Conservation (phyloP, 139 green algal genomes). For the Chlorella sp. region DNA sequence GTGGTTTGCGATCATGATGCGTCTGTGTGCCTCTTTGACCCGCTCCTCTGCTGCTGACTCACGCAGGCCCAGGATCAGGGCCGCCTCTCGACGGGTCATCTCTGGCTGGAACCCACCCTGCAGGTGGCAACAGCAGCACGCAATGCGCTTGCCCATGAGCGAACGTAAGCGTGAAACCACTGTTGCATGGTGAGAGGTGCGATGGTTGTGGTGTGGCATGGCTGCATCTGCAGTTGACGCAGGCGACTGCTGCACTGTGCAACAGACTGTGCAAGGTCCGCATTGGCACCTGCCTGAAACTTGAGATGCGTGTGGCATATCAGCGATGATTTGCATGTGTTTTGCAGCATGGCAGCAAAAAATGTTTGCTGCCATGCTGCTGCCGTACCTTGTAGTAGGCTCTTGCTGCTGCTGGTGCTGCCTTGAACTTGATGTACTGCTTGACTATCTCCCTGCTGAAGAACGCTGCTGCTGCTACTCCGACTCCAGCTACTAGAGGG, state of each 20-base stretch:
- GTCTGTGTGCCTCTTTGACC: slow-evolving; percentile 90
- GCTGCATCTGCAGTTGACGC: background rate
- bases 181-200: too few relatives aligned
- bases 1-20: slow-evolving; percentile 98
- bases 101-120: slow-evolving; percentile 86
- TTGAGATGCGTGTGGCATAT: background rate
- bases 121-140: too few relatives aligned
- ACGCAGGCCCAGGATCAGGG: slow-evolving; percentile 86
- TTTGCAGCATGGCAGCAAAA: too few relatives aligned
- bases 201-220: background rate
- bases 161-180: too few relatives aligned
- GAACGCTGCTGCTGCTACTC: slow-evolving; percentile 80
- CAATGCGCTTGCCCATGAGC: too few relatives aligned
- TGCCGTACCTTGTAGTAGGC: slow-evolving; percentile 86
- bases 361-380: too few relatives aligned
- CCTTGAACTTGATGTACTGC: slow-evolving; percentile 55
- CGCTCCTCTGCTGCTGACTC: slow-evolving; percentile 77
- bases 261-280: background rate
- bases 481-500: slow-evolving; percentile 74
- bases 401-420: slow-evolving; percentile 31
- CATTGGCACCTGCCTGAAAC: background rate
- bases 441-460: slow-evolving; percentile 60
- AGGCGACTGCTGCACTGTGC: background rate
- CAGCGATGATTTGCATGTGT: too few relatives aligned
- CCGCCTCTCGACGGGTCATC: slow-evolving; percentile 91